Evolutionary conservation across 495 filamentous ascomycete genomes (phyloP).

Genomic region (Trichoderma reesei): DNA sequence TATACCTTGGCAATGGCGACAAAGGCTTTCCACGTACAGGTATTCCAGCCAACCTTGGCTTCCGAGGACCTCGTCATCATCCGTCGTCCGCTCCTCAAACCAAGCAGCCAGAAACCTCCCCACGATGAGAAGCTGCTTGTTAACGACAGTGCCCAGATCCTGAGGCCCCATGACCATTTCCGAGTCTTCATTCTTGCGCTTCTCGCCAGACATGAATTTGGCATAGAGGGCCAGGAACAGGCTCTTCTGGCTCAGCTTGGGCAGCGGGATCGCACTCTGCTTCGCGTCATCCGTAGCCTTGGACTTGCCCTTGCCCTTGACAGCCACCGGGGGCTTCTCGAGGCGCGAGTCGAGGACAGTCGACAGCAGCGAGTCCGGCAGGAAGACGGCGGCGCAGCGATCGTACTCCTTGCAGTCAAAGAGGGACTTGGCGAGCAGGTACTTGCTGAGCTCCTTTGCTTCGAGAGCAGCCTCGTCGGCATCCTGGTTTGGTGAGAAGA

Average conservation of each 20-base stretch:
- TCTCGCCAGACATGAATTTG: constrained; percentile 87
- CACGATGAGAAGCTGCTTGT: constrained; percentile 70
- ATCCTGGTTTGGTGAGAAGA: constrained; percentile 41
- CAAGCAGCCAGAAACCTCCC: constrained; percentile 66
- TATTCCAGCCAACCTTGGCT: constrained; percentile 95
- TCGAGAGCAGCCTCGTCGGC: constrained; percentile 68
- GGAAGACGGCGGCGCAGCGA: constrained; percentile 82
- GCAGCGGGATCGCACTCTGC: constrained; percentile 13
- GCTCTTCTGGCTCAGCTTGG: constrained; percentile 68
- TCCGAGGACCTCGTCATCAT: constrained; percentile 45
- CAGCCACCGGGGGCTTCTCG: constrained; percentile 32
- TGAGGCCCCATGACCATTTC: constrained; percentile 96
- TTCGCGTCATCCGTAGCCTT: constrained; percentile 23
- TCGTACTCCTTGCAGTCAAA: constrained; percentile 96
- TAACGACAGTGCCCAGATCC: constrained; percentile 71
- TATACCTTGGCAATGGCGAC: neutral
- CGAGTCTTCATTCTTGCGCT: constrained; percentile 88
- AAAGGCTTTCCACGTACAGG: constrained; percentile 30
- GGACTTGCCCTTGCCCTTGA: constrained; percentile 47
- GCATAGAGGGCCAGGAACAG: constrained; percentile 91
- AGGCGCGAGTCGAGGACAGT: constrained; percentile 45
- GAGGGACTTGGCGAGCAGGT: constrained; percentile 85
- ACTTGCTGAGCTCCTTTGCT: constrained; percentile 67
- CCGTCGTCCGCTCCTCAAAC: constrained; percentile 53
- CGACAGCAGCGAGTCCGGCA: constrained; percentile 61